A percentile compares a stretch with the other conserved stretches of the same genome.
Evolutionary conservation across 2,329 filamentous ascomycete species (phyloP).

Genomic region (Fusarium neocosmosporiellum): DNA sequence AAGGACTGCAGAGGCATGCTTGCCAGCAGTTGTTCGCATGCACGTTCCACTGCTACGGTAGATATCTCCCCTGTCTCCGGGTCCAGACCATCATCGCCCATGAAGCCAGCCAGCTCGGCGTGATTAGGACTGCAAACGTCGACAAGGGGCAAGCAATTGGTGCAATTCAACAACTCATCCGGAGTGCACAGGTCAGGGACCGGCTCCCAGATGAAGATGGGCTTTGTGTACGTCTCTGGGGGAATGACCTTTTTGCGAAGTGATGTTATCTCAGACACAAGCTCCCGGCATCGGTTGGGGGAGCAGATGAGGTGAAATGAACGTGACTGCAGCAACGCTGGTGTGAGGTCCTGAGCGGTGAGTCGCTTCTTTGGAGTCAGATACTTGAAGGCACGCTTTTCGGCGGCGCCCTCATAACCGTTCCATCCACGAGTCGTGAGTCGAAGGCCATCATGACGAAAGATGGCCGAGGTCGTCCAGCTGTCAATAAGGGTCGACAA

Average conservation of each 20-base stretch:
- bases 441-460: slow-evolving; percentile 73
- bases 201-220: slow-evolving; percentile 93
- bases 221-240: slow-evolving; percentile 59
- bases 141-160: slow-evolving; percentile 70
- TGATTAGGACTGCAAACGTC: slow-evolving; percentile 85
- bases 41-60: slow-evolving; percentile 63
- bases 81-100: slow-evolving; percentile 71
- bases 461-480: slow-evolving; percentile 80
- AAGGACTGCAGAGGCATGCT: slow-evolving; percentile 74
- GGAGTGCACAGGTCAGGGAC: slow-evolving; percentile 89
- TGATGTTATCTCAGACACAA: slow-evolving; percentile 77
- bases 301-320: slow-evolving; percentile 92
- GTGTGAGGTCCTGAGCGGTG: slow-evolving; percentile 76
- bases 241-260: slow-evolving; percentile 59
- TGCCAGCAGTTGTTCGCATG: slow-evolving; percentile 71
- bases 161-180: slow-evolving; percentile 72
- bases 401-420: slow-evolving; percentile 78
- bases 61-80: slow-evolving; percentile 66
- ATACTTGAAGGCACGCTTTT: slow-evolving; percentile 84
- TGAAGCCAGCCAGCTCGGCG: slow-evolving; percentile 86
- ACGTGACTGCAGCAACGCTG: slow-evolving; percentile 74
- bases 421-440: slow-evolving; percentile 94
- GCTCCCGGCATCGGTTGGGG: slow-evolving; percentile 78
- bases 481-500: slow-evolving; percentile 72
- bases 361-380: slow-evolving; percentile 87